These are phyloP conservation scores for Chrysochromulina parva DNA, from an alignment of 78 protist genomes.

Conservation along the genomic window DNA sequence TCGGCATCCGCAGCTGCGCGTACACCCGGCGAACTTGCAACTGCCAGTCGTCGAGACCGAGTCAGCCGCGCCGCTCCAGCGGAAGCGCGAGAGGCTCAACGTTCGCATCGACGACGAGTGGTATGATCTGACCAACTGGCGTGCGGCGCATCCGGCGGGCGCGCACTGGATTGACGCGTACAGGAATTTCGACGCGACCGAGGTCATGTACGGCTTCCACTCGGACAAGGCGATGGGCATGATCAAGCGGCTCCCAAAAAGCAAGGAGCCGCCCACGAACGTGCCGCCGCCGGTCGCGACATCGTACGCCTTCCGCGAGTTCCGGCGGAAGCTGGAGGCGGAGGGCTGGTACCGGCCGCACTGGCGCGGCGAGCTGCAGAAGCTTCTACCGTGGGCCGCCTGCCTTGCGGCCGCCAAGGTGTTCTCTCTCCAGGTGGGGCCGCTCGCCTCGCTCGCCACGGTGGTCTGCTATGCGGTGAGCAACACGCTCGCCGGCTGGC, in stretches of 20 bases:
- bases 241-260: neutral
- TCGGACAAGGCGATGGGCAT: neutral
- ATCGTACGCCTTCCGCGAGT: neutral
- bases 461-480: neutral
- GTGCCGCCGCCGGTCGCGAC: neutral
- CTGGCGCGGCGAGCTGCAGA: neutral
- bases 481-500: slow-evolving; percentile 24
- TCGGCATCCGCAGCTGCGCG: too few species aligned
- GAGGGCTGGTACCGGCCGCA: slow-evolving; percentile 19
- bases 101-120: slow-evolving; percentile 21
- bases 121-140: slow-evolving; percentile 29
- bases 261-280: neutral
- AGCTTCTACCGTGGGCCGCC: neutral
- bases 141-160: slow-evolving; percentile 35
- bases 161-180: neutral
- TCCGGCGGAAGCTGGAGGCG: neutral
- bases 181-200: neutral
- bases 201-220: slow-evolving; percentile 31
- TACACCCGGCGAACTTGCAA: too few species aligned
- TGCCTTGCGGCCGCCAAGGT: neutral
- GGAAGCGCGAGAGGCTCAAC: neutral
- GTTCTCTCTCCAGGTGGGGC: neutral
- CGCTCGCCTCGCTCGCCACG: too few species aligned
- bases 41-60: too few species aligned
- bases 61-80: too few species aligned